Evolutionary conservation across 2,329 filamentous ascomycete genomes (phyloP), one percentile per base, ranked within the genome.

Genomic region (Phaeosphaeria sp.): DNA sequence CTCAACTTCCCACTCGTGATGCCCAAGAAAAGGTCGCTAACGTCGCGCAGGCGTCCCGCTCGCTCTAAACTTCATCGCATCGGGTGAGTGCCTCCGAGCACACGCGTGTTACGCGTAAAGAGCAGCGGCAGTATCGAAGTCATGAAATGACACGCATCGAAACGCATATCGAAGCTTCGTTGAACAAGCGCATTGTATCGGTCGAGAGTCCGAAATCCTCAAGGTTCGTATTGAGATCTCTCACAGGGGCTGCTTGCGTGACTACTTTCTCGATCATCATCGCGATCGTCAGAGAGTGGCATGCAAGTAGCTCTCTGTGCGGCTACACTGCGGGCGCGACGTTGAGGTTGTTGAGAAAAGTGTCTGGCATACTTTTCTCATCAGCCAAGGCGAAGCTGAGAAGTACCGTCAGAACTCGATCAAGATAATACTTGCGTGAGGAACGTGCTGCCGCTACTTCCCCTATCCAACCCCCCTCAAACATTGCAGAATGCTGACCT

Each of bases 381-480:
- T 30, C 49, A 49, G 60, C 68, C 59, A 59, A 68, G 71, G 86
- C 82, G 86, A 93, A 87, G 91, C 91, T 94, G 91, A 95, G 91
- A 94, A 89, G 90, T 87, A 95, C 91, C 91, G 91, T 93, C 83
- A 90, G 81, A 89, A 94, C 91, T 94, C 91, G 91, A 95, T 91
- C 91, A 95, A 95, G 91, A 91, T 94, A 95, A 94, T 93, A 90
- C 91, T 95, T 95, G 91, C 91, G 91, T 94, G 91, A 89, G 91
- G 91, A 94, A 93, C 85, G 91, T 94, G 91, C 90, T 93, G 91
- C 91, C 91, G 91, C 91, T 92, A 87, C 77, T 76, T 57, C 73
- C 71, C 81, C 79, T 80, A 76, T 78, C 76, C 74, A 68, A 71
- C 69, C 59, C 68, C 53, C 60, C 61, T 64, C 56, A n/a, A 20